These are phyloP conservation scores for Citrullus colocynthis DNA, from an alignment of 306 rosid species.

Conservation along the genomic window DNA sequence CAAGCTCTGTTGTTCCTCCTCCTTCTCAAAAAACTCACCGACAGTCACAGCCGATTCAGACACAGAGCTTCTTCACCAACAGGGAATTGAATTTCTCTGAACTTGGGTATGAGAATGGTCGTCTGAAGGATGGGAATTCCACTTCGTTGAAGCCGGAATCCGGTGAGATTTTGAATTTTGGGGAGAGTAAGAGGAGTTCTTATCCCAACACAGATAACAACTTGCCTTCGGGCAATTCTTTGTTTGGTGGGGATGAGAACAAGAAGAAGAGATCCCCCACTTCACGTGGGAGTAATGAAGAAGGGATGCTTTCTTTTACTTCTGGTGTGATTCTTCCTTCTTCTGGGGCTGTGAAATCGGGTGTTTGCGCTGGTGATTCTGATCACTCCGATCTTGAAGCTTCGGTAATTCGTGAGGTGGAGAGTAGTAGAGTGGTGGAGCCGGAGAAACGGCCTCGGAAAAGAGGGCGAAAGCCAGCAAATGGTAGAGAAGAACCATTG, in stretches of 20 bases:
- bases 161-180: conserved; percentile 71
- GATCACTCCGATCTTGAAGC: conserved; percentile 93
- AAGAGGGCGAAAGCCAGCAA: conserved; percentile 85
- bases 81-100: conserved; percentile 59
- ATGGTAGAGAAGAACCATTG: conserved; percentile 89
- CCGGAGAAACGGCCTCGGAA: conserved; percentile 89
- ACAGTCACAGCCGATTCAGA: conserved; percentile 25
- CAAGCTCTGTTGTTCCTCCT: conserved; percentile 35
- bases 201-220: conserved; percentile 19
- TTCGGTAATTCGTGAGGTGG: conserved; percentile 62
- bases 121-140: conserved; percentile 29
- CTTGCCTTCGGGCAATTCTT: conserved; percentile 39
- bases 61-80: conserved; percentile 37
- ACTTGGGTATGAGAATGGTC: conserved; percentile 29
- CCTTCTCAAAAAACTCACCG: conserved; percentile 18
- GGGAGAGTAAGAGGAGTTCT: conserved; percentile 52
- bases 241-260: conserved; percentile 28
- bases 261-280: conserved; percentile 60
- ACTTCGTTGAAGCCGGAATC: conserved; percentile 61
- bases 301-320: conserved; percentile 86
- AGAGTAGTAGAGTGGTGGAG: conserved; percentile 57
- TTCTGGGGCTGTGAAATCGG: conserved; percentile 29
- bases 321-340: conserved; percentile 65
- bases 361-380: conserved; percentile 36
- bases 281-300: conserved; percentile 64